Evolutionary conservation across 2,329 filamentous ascomycete genomes (phyloP), one percentile per base, ranked within the genome.

Genomic region (Exophiala alcalophila): DNA sequence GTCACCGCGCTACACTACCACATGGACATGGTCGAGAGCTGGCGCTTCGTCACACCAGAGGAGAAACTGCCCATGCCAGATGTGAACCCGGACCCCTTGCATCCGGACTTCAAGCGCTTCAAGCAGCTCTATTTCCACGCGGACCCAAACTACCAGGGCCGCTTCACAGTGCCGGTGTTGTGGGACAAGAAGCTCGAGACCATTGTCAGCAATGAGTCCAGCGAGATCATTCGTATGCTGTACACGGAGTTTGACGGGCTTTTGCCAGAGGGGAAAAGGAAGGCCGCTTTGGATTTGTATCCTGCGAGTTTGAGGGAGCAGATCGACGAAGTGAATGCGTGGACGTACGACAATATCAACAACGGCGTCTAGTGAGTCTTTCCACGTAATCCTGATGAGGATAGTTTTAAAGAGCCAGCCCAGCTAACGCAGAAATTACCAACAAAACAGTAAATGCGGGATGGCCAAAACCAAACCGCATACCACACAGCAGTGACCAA

Each of bases 121-220:
- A 77, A 81, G 21, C 67, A 92, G 29, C 66, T 94, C 31, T 94
- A 94, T 69, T 82, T 85, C 61, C 76, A 77, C 55, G 77, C 76
- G 11, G 76, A 88, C 54, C 72, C 77, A 1, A 65, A 78, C 26
- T 94, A 87, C 57, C 59, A 68, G 5, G 87, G 83, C 1, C 76
- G 87, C 11, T 91, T 86, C 63, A 94, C 87, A 0, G 87, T 94
- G 4, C 87, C 88, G 0, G 80, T 86, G 16, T 71, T 94, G 38
- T 94, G 84, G 67, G 87, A 94, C 66, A 87, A 80, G 68, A 80
- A 84, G 68, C 67, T 71, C 38, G 76, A 80, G 58, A 77, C 72
- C 8, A 90, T 94, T 57, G 86, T 92, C 50, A 91, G 76, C 73
- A 94, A 94, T 55, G 87, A 94, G 72, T 87, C 83, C 63, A 83